Base-by-base conservation (phyloP, 768 basidiomycete genomes). In the Collybia nuda region DNA sequence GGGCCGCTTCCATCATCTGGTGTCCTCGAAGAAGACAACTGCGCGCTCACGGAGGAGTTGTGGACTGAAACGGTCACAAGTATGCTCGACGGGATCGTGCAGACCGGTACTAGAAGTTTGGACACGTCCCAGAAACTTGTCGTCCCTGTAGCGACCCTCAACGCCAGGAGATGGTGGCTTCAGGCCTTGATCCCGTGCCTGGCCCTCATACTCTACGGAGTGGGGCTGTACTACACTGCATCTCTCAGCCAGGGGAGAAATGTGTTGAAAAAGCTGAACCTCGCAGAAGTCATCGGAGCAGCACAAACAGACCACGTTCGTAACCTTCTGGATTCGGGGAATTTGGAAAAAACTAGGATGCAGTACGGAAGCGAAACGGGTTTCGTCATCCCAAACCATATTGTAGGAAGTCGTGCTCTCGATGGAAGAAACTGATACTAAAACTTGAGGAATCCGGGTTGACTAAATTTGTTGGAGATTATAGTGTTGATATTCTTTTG, bases 341-440 rank as follows among this genome's bases (percentile, higher is more conserved):
- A 44, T 17, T 29, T 54, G n/a, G 37, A 46, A 36, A 45, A 44
- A 19, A 43, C 48, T 7, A 29, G 32, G 11, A 29, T 54, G 15
- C 32, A 32, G 9, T 48, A 52, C 35, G 46, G 39, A 32, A 32
- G 32, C 14, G 32, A 32, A 11, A 32, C 32, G 14, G 28, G 32
- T 32, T 32, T 32, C 32, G 32, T 32, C 14, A 32, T 32, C 14
- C 32, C 32, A 11, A 32, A 32, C 32, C 32, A 32, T 14, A 11
- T 11, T 14, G 32, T 32, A 11, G 32, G 32, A 32, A 32, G 32
- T 32, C 6, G 32, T 53, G 14, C 72, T 56, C 59, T 80, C 79
- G 40, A 76, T 60, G 35, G 9, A 9, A 32, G 32, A 32, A 14
- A 32, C 14, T 32, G 12, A 5, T 32, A 11, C 24, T 26, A 26